Evolutionary conservation across 129 eudicot genomes (phyloP).

Genomic region (Ambrosia artemisiifolia): DNA sequence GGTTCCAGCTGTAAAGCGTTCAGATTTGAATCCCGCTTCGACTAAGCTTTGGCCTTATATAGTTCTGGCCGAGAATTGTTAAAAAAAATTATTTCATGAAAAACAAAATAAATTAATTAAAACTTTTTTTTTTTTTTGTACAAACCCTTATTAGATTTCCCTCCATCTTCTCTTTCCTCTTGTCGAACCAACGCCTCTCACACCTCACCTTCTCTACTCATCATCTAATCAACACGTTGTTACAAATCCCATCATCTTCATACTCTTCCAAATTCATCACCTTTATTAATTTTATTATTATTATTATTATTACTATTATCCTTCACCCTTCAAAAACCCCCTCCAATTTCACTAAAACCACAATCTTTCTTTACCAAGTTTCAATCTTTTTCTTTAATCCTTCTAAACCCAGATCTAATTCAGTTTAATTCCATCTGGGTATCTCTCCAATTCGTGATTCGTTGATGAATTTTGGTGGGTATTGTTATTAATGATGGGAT

Average conservation of each 20-base stretch:
- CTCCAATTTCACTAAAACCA: not conserved
- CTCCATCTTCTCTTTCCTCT: slow-evolving; percentile 43
- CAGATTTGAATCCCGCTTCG: too few species aligned
- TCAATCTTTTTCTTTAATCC: not conserved
- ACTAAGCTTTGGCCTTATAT: too few species aligned
- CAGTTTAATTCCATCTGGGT: slow-evolving; percentile 37
- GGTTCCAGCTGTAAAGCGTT: too few species aligned
- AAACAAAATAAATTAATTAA: not conserved
- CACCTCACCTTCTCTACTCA: slow-evolving; percentile 5
- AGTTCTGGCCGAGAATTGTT: too few species aligned
- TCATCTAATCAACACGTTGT: slow-evolving; percentile 40
- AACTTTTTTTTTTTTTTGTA: slow-evolving; percentile 12
- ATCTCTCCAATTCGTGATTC: not conserved
- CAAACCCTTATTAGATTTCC: slow-evolving; percentile 54
- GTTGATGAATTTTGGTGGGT: slow-evolving; percentile 28
- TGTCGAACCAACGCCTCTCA: slow-evolving; percentile 31
- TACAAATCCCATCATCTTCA: slow-evolving; percentile 22
- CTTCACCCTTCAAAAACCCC: not conserved
- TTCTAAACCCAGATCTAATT: slow-evolving; percentile 26
- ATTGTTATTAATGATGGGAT: slow-evolving; percentile 40
- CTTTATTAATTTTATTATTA: not conserved
- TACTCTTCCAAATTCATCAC: slow-evolving; percentile 11
- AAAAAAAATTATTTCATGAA: too few species aligned
- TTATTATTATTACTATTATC: not conserved
- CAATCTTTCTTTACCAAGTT: not conserved